Evolutionary conservation across 768 basidiomycete genomes (phyloP).

Genomic region (Pholiota molesta): DNA sequence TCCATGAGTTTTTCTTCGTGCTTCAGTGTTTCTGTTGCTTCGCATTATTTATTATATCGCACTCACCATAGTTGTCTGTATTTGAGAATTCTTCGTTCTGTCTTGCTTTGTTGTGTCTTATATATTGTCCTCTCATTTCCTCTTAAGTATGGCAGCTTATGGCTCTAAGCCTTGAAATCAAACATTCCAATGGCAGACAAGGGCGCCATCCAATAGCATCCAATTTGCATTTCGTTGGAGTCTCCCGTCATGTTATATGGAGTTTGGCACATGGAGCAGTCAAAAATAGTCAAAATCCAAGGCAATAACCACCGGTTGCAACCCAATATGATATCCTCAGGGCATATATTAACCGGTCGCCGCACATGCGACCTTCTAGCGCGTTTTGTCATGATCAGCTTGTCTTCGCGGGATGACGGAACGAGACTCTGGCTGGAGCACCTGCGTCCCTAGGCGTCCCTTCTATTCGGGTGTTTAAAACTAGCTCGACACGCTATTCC

Average conservation of each 20-base stretch:
- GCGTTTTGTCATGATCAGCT: conserved; percentile 18
- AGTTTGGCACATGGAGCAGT: background rate
- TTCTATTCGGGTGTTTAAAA: conserved; percentile 25
- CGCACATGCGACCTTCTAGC: conserved; percentile 19
- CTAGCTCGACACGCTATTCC: conserved; percentile 10
- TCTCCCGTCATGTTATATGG: background rate
- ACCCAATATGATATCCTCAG: background rate
- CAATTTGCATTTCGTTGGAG: background rate
- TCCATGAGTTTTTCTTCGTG: conserved; percentile 14
- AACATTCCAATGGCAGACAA: background rate
- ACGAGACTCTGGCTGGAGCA: conserved; percentile 9
- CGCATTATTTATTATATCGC: background rate
- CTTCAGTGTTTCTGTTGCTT: background rate
- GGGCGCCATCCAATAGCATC: too few relatives aligned
- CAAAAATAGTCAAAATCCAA: background rate
- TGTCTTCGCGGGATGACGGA: conserved; percentile 16
- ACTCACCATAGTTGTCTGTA: background rate
- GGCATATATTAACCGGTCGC: conserved; percentile 6
- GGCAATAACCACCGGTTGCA: background rate
- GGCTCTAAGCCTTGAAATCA: background rate
- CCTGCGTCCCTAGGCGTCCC: conserved; percentile 11
- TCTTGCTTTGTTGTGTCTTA: background rate
- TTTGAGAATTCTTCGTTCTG: background rate
- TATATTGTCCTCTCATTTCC: background rate
- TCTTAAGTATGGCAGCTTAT: too few relatives aligned